These are phyloP conservation scores for Thielaviopsis punctulata DNA, from an alignment of 2,329 filamentous ascomycete species.

Conservation along the genomic window DNA sequence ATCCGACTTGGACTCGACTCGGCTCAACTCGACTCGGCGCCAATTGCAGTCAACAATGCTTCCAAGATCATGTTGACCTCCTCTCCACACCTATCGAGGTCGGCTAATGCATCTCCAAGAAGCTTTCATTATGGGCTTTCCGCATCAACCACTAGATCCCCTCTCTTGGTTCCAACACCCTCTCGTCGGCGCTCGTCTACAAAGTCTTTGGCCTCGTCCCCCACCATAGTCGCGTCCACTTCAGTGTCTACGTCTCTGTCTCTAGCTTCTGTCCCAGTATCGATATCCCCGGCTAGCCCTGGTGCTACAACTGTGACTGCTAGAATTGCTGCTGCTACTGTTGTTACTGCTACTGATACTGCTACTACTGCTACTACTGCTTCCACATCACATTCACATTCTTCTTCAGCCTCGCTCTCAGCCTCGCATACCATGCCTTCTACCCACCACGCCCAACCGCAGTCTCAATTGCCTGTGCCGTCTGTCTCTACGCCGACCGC, in stretches of 20 bases:
- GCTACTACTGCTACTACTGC: neutral
- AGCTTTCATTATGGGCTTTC: conserved; percentile 10
- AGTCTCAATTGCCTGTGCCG: neutral
- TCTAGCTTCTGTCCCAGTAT: neutral
- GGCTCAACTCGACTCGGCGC: neutral
- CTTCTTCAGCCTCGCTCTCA: neutral
- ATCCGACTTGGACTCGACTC: too few species aligned
- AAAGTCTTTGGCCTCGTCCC: conserved; percentile 5
- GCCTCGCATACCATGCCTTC: neutral
- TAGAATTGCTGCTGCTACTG: neutral
- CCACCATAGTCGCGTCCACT: neutral
- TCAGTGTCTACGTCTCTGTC: neutral
- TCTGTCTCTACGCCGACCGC: neutral
- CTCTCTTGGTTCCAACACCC: conserved; percentile 2
- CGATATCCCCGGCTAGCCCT: neutral
- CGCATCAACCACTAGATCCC: conserved; percentile 9
- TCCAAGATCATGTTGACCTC: conserved; percentile 11
- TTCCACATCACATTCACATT: neutral
- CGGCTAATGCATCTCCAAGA: conserved; percentile 8
- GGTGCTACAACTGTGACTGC: neutral
- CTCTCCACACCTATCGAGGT: conserved; percentile 11
- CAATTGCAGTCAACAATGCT: conserved; percentile 6
- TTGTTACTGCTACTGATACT: neutral
- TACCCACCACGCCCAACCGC: neutral
- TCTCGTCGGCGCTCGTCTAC: conserved; percentile 6